Evolutionary conservation across 1,139 yeast genomes (phyloP).

Genomic region (Yamadazyma pseudoaaseri): DNA sequence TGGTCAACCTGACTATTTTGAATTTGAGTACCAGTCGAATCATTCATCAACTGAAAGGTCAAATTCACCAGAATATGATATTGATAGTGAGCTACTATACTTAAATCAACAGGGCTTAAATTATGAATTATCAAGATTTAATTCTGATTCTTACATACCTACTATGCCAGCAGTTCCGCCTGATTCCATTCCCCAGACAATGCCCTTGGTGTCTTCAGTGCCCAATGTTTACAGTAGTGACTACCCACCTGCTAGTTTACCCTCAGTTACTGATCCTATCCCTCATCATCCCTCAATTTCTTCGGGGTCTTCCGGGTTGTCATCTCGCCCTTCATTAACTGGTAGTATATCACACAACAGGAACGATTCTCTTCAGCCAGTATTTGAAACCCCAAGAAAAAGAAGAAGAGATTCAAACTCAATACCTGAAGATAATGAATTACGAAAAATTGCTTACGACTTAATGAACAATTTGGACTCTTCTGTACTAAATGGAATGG

Average conservation of each 20-base stretch:
- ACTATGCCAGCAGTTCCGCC: not conserved
- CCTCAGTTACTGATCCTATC: not conserved
- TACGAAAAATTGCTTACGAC: slow-evolving; percentile 8
- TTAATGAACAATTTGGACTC: slow-evolving; percentile 3
- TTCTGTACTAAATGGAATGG: not conserved
- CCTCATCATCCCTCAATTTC: not conserved
- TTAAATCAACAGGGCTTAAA: slow-evolving; percentile 11
- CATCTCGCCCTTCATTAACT: not conserved
- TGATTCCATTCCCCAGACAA: not conserved
- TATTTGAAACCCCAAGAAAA: slow-evolving; percentile 9
- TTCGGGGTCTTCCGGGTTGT: slow-evolving; percentile 1
- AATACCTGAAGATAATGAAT: slow-evolving; percentile 8
- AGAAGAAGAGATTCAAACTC: slow-evolving; percentile 9
- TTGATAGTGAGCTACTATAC: slow-evolving; percentile 8
- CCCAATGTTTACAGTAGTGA: not conserved
- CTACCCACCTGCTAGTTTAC: not conserved
- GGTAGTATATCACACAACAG: slow-evolving; percentile 5
- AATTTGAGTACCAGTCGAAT: slow-evolving; percentile 5
- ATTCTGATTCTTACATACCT: no score
- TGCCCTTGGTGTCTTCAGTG: not conserved
- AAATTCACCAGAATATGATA: slow-evolving; percentile 6
- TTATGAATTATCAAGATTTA: slow-evolving; percentile 6
- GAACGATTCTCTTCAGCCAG: slow-evolving; percentile 9
- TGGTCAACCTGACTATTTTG: slow-evolving; percentile 7
- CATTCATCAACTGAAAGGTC: slow-evolving; percentile 6